phyloP scores from a whole-genome alignment of 768 basidiomycete species.

The Trichaptum fuscoviolaceum region DNA sequence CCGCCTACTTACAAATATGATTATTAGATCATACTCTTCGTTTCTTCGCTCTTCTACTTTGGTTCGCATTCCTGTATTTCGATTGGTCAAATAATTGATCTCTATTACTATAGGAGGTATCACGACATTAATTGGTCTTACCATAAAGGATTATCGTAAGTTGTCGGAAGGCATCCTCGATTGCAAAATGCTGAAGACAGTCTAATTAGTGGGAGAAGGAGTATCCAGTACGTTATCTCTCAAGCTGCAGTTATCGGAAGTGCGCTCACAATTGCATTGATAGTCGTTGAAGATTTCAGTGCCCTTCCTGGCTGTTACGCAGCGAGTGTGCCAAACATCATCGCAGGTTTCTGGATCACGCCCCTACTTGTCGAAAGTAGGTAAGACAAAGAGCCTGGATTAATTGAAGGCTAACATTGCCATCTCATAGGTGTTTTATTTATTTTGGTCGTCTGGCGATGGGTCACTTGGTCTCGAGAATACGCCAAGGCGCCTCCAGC shows the following conservation, averaged over 20 bases:
- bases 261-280: no score
- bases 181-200: neutral
- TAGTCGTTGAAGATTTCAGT: slow-evolving; percentile 10
- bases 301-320: slow-evolving; percentile 12
- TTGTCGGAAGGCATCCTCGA: neutral
- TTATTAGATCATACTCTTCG: slow-evolving; percentile 7
- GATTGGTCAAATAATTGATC: neutral
- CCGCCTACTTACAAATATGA: neutral
- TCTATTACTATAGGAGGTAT: slow-evolving; percentile 5
- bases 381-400: neutral
- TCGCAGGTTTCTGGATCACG: slow-evolving; percentile 13
- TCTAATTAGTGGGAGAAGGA: slow-evolving; percentile 4
- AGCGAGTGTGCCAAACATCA: slow-evolving; percentile 10
- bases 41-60: slow-evolving; percentile 9
- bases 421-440: slow-evolving; percentile 8
- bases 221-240: slow-evolving; percentile 10
- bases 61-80: neutral
- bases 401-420: neutral
- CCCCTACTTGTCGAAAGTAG: slow-evolving; percentile 12
- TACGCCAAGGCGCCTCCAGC: slow-evolving; percentile 6
- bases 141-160: slow-evolving; percentile 9
- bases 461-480: slow-evolving; percentile 7
- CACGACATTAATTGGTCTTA: slow-evolving; percentile 10
- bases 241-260: neutral
- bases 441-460: slow-evolving; percentile 5